phyloP scores from a whole-genome alignment of 768 basidiomycete species.

The Mycena galopus region DNA sequence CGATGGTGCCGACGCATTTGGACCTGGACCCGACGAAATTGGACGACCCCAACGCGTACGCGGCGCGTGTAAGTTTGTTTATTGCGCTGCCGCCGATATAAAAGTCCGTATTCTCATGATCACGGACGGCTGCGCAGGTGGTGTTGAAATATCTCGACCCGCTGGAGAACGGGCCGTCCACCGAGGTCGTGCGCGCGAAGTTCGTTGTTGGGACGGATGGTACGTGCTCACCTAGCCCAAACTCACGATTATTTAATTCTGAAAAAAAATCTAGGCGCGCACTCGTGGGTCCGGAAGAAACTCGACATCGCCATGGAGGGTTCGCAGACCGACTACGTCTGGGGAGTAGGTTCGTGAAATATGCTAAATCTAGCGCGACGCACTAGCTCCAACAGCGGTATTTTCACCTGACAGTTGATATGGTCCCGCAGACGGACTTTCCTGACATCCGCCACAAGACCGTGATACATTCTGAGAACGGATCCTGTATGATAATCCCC shows the following conservation, averaged over 20 bases:
- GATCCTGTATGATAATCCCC: constrained; percentile 82
- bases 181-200: constrained; percentile 75
- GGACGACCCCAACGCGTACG: constrained; percentile 54
- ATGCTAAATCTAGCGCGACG: neutral
- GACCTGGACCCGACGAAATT: constrained; percentile 59
- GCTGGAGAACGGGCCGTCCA: constrained; percentile 49
- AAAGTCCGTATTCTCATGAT: neutral
- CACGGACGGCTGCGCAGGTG: constrained; percentile 48
- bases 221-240: constrained; percentile 39
- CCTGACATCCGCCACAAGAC: constrained; percentile 79
- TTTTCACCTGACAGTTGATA: constrained; percentile 66
- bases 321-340: constrained; percentile 81
- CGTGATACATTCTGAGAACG: constrained; percentile 76
- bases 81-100: neutral
- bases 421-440: constrained; percentile 78
- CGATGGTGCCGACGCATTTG: constrained; percentile 63
- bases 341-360: constrained; percentile 69
- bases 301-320: constrained; percentile 81
- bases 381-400: too few relatives aligned
- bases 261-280: constrained; percentile 65
- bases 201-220: constrained; percentile 86
- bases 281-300: constrained; percentile 84
- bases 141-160: constrained; percentile 57
- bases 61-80: constrained; percentile 54
- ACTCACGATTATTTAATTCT: neutral